Percentiles rank a stretch among this genome's conserved stretches.
Conservation (phyloP, 108 stramenopile genomes). For the Cyclotella baltica region DNA sequence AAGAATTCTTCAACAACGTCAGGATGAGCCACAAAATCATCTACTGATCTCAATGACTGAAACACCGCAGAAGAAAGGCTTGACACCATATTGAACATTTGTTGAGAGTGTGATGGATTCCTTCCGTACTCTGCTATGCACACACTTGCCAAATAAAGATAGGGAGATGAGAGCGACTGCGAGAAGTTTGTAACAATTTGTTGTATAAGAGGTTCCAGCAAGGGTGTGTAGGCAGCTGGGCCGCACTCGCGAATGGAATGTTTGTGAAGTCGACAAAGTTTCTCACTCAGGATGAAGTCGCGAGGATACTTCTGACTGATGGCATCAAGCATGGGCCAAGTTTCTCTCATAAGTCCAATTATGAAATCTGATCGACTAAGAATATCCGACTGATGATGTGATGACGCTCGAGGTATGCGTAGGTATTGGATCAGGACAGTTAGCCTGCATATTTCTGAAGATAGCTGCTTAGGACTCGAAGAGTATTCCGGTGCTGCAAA, state of each 20-base stretch:
- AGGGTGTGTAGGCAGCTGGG: constrained; percentile 74
- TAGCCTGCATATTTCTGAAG: constrained; percentile 86
- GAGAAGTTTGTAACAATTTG: constrained; percentile 79
- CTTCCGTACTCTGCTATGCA: constrained; percentile 88
- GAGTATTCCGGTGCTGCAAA: constrained; percentile 52
- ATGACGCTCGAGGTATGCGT: constrained; percentile 27
- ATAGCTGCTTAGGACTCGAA: constrained; percentile 58
- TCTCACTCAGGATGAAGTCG: constrained; percentile 81
- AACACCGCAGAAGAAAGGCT: constrained; percentile 71
- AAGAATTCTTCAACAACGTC: constrained; percentile 98
- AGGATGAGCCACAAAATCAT: constrained; percentile 88
- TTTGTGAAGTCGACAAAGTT: constrained; percentile 95
- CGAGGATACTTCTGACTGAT: constrained; percentile 68
- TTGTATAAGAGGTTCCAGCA: constrained; percentile 78
- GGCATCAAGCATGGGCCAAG: constrained; percentile 87
- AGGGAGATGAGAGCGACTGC: constrained; percentile 78
- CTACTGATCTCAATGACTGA: constrained; percentile 57
- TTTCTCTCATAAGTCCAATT: constrained; percentile 77
- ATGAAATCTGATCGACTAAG: constrained; percentile 69
- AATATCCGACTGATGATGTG: constrained; percentile 32
- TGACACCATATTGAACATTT: constrained; percentile 80
- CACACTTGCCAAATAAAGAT: constrained; percentile 90
- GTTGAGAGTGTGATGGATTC: constrained; percentile 49
- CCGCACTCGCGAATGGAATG: constrained; percentile 89
- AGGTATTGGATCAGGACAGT: constrained; percentile 79